phyloP scores from a whole-genome alignment of 73 alveolate genomes.

The Blepharisma japonicum region DNA sequence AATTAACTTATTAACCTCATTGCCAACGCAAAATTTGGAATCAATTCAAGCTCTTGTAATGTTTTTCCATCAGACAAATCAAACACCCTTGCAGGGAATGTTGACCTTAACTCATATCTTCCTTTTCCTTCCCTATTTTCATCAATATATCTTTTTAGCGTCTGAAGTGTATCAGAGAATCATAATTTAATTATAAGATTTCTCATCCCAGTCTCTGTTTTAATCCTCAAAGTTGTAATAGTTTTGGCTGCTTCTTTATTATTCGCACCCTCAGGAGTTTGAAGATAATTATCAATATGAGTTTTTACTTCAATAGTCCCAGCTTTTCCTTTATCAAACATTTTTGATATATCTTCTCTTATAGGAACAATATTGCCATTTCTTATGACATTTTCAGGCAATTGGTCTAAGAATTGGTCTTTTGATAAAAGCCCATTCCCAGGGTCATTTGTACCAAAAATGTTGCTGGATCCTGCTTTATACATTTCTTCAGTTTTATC shows the following conservation, averaged over 20 bases:
- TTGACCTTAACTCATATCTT: conserved; percentile 30
- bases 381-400: conserved; percentile 55
- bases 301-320: conserved; percentile 48
- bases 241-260: conserved; percentile 27
- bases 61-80: conserved; percentile 36
- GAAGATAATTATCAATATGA: conserved; percentile 44
- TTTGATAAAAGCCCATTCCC: conserved; percentile 38
- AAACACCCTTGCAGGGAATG: conserved; percentile 56
- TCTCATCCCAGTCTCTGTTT: conserved; percentile 61
- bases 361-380: conserved; percentile 69
- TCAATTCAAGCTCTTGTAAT: conserved; percentile 47
- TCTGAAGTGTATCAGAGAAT: conserved; percentile 31
- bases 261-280: conserved; percentile 42
- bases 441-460: conserved; percentile 17
- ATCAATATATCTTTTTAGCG: conserved; percentile 30
- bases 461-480: conserved; percentile 24
- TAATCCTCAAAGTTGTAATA: conserved; percentile 49
- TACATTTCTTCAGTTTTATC: conserved; percentile 41
- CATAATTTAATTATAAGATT: conserved; percentile 40
- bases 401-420: conserved; percentile 44
- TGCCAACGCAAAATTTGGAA: conserved; percentile 40
- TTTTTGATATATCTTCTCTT: conserved; percentile 61
- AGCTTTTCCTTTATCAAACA: conserved; percentile 44
- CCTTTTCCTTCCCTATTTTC: conserved; percentile 48
- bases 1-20: not conserved